Evolutionary conservation across 331 rosid genomes (phyloP), one percentile per base, ranked within the genome.

Genomic region (Phaseolus coccineus): DNA sequence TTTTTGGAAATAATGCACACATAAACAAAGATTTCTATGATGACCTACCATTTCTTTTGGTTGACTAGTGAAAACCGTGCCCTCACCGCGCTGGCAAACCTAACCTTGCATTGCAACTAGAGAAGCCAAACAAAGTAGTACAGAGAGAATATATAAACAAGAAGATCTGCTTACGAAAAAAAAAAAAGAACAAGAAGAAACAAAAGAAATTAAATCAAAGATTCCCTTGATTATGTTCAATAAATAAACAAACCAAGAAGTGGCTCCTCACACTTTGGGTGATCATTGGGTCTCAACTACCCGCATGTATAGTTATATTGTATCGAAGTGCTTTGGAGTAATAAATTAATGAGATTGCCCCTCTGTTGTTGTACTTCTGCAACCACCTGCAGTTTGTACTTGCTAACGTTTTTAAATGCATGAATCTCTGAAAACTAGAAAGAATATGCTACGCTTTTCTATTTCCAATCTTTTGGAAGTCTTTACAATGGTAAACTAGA

Each of bases 41-140:
- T 28, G 64, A 50, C 84, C 82, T 80, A 76, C 80, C 15, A 11
- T 53, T 53, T 44, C 11, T 70, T 73, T 77, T 19, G 52, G 72
- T 63, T 56, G 70, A 66, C 42, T 59, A 50, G 57, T 8, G 71
- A 72, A n/a, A 73, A 67, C 70, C 72, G 66, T 65, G 68, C 57
- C 69, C 64, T 81, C 15, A 37, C 62, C n/a, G 4, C 14, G 59
- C 79, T 82, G 83, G 80, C 86, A 64, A 84, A 69, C 78, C 73
- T 57, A 74, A 58, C 78, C 70, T 80, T 11, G 52, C 13, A n/a
- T 15, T 71, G 42, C 51, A 58, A 46, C 73, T 8, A 48, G 39
- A 77, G 77, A 67, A 27, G 71, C 64, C 74, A 76, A 70, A 77
- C 15, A 28, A 40, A 78, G 33, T 35, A 64, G 37, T 72, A 56